A percentile compares a stretch with the other conserved stretches of the same genome.
These are phyloP conservation scores for Coniochaeta sp. DNA, from an alignment of 2,329 filamentous ascomycete species.

Conservation along the genomic window DNA sequence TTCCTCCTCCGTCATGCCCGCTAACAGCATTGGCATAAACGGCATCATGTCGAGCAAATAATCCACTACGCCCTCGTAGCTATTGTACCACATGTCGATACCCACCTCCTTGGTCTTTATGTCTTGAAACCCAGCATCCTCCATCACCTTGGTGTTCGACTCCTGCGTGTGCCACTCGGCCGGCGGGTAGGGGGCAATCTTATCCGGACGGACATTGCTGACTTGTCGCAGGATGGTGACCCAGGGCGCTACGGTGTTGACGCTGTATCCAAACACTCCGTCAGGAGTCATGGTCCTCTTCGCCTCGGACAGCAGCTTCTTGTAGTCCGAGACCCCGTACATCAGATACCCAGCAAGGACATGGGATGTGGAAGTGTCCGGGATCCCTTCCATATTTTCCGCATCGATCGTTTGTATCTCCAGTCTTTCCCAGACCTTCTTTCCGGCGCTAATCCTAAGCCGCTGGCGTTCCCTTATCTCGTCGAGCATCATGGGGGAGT, in stretches of 20 bases:
- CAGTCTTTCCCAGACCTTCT: not conserved
- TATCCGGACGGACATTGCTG: constrained; percentile 3
- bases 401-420: not conserved
- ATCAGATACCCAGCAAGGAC: not conserved
- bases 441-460: not conserved
- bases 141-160: not conserved
- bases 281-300: constrained; percentile 1
- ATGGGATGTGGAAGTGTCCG: not conserved
- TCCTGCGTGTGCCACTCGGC: constrained; percentile 2
- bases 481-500: not conserved
- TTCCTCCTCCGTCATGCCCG: not conserved
- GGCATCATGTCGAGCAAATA: not conserved
- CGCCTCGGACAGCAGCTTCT: not conserved
- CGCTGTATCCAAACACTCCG: constrained; percentile 1
- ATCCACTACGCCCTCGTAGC: constrained; percentile 2
- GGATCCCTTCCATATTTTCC: not conserved
- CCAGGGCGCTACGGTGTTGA: not conserved
- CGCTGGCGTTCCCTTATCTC: not conserved
- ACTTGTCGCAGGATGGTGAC: not conserved
- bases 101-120: not conserved
- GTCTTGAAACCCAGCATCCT: not conserved
- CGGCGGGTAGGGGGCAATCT: constrained; percentile 3
- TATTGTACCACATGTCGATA: not conserved
- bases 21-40: not conserved
- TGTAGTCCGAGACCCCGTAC: constrained; percentile 1